Evolutionary conservation across 495 filamentous ascomycete species (phyloP), one percentile per base, ranked within the genome.

Genomic region (Opeltia flavorubescens): DNA sequence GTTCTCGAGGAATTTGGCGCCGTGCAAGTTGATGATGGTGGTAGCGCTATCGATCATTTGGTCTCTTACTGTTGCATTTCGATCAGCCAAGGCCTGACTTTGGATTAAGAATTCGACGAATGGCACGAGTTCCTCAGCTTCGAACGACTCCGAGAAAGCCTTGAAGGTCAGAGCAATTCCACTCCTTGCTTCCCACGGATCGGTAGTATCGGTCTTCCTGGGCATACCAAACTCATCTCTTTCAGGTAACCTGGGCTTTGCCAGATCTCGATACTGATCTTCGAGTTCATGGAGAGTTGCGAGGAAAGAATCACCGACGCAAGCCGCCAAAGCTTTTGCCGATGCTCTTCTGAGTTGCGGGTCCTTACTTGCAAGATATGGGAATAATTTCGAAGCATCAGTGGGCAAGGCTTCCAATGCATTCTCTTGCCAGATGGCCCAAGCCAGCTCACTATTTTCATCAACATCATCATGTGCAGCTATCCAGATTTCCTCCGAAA

Each of bases 21-120:
- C 91, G 52, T 89, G 83, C 4, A 76, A 60, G 12, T 82, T 76
- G 51, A 96, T 84, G 50, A 94, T 76, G 2, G 75, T 67, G 28
- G 81, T 88, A 20, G 89, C 88, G 41, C 88, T 85, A 18, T 95
- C 86, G n/a, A 95, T 76, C 87, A 96, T 95, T 59, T 91, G 80
- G 46, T 78, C 68, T 28, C 91, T 72, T 1, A 98, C 91, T 7
- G 69, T 67, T 25, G 73, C 66, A 59, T 83, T 86, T 50, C 73
- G 71, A 62, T 98, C 91, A 4, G 83, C 78, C 15, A 96, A 65
- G 4, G 89, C 86, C 1, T 88, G 86, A 45, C 78, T 66, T 42
- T 86, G 80, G 54, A 98, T 88, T 31, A 96, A 60, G 59, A 94
- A 95, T 23, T 74, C 69, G 52, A 94, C 70, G 62, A 95, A 89